A percentile compares a stretch with the other conserved stretches of the same genome.
phyloP scores from a whole-genome alignment of 2,329 filamentous ascomycete genomes.

The Exophiala calicioides region DNA sequence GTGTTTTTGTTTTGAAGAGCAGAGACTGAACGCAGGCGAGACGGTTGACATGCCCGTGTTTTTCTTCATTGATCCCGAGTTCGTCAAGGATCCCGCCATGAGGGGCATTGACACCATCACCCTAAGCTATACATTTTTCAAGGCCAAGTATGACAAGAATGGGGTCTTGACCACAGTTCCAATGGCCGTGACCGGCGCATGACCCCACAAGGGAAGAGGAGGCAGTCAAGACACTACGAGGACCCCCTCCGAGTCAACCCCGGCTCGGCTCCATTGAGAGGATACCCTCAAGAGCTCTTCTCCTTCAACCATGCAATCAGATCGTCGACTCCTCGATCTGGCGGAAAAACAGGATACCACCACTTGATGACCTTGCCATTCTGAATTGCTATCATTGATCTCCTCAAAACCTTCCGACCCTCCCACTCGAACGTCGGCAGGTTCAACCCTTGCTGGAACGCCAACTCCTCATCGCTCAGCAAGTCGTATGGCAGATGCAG shows the following conservation, averaged over 20 bases:
- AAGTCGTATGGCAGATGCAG: constrained; percentile 44
- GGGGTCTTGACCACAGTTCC: constrained; percentile 59
- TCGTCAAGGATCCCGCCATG: constrained; percentile 91
- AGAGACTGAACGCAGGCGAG: constrained; percentile 90
- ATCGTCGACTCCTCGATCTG: constrained; percentile 43
- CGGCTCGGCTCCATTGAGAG: background rate
- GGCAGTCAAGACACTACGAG: background rate
- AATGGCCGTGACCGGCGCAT: constrained; percentile 21
- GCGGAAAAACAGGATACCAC: constrained; percentile 49
- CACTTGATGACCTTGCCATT: constrained; percentile 44
- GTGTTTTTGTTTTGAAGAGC: constrained; percentile 98
- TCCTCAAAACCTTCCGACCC: constrained; percentile 39
- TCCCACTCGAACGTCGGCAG: constrained; percentile 46
- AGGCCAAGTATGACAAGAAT: constrained; percentile 82
- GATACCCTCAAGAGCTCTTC: background rate
- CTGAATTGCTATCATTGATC: constrained; percentile 42
- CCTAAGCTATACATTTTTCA: constrained; percentile 97
- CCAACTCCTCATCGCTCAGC: constrained; percentile 43
- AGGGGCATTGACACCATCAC: constrained; percentile 92
- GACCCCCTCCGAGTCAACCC: background rate
- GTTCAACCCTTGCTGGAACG: constrained; percentile 37
- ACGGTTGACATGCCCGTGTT: constrained; percentile 99
- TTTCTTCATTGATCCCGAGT: constrained; percentile 96
- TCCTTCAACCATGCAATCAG: constrained; percentile 38
- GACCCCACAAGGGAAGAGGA: background rate